Conservation (phyloP, 148 eudicot genomes). For the Vaccinium darrowii region DNA sequence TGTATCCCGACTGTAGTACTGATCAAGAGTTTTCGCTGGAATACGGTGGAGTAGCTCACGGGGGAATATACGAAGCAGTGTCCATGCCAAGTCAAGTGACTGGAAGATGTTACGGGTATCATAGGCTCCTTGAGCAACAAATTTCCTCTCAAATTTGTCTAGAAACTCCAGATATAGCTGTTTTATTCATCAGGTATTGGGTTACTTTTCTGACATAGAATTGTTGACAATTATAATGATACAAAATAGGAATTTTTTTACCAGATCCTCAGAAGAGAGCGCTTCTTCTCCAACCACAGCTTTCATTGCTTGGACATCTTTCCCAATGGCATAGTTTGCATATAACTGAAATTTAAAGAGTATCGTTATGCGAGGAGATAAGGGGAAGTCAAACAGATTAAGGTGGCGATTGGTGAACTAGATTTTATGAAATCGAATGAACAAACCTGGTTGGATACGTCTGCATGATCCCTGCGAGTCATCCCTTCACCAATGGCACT, state of each 20-base stretch:
- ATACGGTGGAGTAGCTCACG: slow-evolving; percentile 99
- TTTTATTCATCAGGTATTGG: background rate
- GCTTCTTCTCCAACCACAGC: slow-evolving; percentile 99
- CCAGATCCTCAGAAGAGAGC: slow-evolving; percentile 98
- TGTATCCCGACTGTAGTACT: slow-evolving; percentile 84
- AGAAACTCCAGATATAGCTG: slow-evolving; percentile 93
- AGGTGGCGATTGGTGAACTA: background rate
- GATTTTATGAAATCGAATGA: background rate
- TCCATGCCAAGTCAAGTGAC: slow-evolving; percentile 98
- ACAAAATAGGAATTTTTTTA: background rate
- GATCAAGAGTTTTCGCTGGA: slow-evolving; percentile 98
- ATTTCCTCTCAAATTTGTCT: slow-evolving; percentile 97
- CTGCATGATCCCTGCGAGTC: slow-evolving; percentile 98
- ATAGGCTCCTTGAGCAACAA: slow-evolving; percentile 94
- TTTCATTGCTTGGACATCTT: slow-evolving; percentile 99
- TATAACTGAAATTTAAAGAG: slow-evolving; percentile 53
- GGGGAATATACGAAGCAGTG: slow-evolving; percentile 91
- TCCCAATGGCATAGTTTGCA: slow-evolving; percentile 98
- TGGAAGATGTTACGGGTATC: slow-evolving; percentile 96
- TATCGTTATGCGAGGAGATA: background rate
- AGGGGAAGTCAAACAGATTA: background rate
- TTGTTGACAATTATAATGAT: background rate
- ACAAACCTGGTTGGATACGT: slow-evolving; percentile 93
- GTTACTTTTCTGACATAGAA: background rate
- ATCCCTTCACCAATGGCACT: slow-evolving; percentile 99